Evolutionary conservation across 805 yeast genomes (phyloP).

Genomic region (Candida quercuum): DNA sequence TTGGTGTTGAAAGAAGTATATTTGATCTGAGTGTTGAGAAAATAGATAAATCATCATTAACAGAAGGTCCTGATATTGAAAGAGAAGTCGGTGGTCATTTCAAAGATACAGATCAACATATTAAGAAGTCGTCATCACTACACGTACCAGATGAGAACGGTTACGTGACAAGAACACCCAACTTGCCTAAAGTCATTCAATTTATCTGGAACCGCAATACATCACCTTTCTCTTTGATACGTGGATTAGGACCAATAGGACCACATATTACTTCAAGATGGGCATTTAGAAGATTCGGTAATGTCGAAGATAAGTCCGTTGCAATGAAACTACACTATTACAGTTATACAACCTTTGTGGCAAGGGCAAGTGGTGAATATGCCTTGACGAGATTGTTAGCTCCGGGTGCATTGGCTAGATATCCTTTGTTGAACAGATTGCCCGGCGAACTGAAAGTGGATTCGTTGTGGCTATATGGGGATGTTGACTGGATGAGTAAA

Average conservation of each 20-base stretch:
- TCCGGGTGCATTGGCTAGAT: slow-evolving; percentile 50
- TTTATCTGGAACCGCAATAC: slow-evolving; percentile 47
- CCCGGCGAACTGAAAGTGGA: slow-evolving; percentile 29
- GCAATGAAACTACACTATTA: slow-evolving; percentile 45
- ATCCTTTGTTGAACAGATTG: slow-evolving; percentile 52
- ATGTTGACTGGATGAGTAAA: slow-evolving; percentile 66
- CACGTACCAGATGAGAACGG: slow-evolving; percentile 25
- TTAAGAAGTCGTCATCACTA: slow-evolving; percentile 15
- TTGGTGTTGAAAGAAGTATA: slow-evolving; percentile 61
- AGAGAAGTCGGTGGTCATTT: slow-evolving; percentile 26
- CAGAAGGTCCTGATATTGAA: slow-evolving; percentile 26
- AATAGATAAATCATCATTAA: not conserved
- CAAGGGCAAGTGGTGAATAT: slow-evolving; percentile 59
- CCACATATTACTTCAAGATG: slow-evolving; percentile 47
- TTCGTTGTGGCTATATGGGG: slow-evolving; percentile 58
- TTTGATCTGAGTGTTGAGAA: slow-evolving; percentile 18
- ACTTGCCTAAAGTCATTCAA: slow-evolving; percentile 30
- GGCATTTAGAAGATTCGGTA: slow-evolving; percentile 45
- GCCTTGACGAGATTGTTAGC: slow-evolving; percentile 56
- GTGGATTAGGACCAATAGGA: slow-evolving; percentile 48
- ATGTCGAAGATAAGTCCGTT: slow-evolving; percentile 23
- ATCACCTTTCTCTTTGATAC: slow-evolving; percentile 50
- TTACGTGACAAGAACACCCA: slow-evolving; percentile 30
- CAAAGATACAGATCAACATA: slow-evolving; percentile 9
- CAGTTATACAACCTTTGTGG: slow-evolving; percentile 44